Evolutionary conservation across 179 eudicot species (phyloP), one percentile per base, ranked within the genome.

Genomic region (Silene coronaria): DNA sequence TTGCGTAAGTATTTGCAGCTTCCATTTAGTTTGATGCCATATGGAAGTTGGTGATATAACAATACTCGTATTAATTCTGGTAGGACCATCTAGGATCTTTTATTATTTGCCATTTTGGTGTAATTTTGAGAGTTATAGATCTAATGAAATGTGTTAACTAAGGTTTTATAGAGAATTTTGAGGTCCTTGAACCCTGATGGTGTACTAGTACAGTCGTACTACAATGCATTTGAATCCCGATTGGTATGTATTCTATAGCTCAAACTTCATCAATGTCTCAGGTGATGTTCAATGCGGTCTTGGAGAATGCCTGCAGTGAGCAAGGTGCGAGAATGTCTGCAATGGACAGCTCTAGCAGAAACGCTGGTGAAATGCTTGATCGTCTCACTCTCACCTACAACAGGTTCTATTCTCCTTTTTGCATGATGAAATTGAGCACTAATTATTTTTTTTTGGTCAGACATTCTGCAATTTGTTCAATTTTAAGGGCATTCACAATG

Each of bases 291-390:
- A 91, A 93, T 81, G 98, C 97, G 27, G 87, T 93, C 60, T 75
- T 93, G 86, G 98, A 93, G 87, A 93, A 93, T 79, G 98, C 97
- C 74, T 89, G 96, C 88, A 93, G 98, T 82, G 98, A 91, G 79
- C 98, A 93, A 79, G 98, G 98, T 75, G 98, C 98, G 64, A 86
- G 98, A 81, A 93, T 93, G 98, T 88, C 98, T 85, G 98, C 98
- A 19, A 93, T 93, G 98, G 97, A 93, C 71, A 90, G 96, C 76
- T 91, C 98, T 73, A 93, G 98, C 88, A 89, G 93, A 82, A 93
- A 93, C 77, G 98, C 98, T 77, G 98, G 98, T 8, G 97, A 93
- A 10, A 86, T 93, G 98, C 98, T 93, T 87, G 98, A 93, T 74
- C 91, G 92, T 36, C 98, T 93, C 74, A 93, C 97, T 0, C 90